Evolutionary conservation across 306 rosid genomes (phyloP).

Genomic region (Ormosia emarginata): DNA sequence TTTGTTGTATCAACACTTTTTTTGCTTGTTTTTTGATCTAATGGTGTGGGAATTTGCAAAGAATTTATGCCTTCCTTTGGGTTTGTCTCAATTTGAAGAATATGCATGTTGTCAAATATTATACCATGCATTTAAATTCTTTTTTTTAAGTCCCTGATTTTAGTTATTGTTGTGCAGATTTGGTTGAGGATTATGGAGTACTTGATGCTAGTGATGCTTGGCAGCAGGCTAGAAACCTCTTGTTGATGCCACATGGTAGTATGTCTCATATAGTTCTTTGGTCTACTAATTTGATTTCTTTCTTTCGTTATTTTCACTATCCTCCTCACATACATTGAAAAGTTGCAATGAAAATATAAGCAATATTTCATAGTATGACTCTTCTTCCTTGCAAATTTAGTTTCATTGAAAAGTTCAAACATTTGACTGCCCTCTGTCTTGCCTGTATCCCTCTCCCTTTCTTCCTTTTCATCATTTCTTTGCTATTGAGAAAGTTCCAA

Average conservation of each 20-base stretch:
- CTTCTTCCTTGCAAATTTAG: no score
- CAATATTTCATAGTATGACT: no score
- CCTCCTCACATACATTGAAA: no score
- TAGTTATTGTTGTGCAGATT: conserved; percentile 53
- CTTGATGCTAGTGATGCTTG: conserved; percentile 90
- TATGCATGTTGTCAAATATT: conserved; percentile 15
- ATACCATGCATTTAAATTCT: background rate
- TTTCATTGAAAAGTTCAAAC: no score
- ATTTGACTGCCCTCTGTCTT: no score
- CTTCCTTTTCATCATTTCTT: no score
- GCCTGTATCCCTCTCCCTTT: no score
- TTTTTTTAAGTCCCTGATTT: conserved; percentile 9
- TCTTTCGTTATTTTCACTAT: no score
- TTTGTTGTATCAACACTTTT: conserved; percentile 19
- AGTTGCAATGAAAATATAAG: no score
- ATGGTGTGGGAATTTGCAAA: conserved; percentile 81
- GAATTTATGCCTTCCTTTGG: conserved; percentile 97
- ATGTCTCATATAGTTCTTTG: conserved; percentile 46
- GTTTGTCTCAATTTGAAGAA: conserved; percentile 50
- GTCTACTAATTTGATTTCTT: no score
- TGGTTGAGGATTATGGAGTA: conserved; percentile 92
- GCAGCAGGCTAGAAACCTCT: conserved; percentile 99
- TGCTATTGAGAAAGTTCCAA: no score
- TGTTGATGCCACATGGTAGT: conserved; percentile 97
- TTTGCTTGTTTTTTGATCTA: conserved; percentile 32